Base-by-base conservation (phyloP, 129 eudicot genomes). In the Flaveria linearis region DNA sequence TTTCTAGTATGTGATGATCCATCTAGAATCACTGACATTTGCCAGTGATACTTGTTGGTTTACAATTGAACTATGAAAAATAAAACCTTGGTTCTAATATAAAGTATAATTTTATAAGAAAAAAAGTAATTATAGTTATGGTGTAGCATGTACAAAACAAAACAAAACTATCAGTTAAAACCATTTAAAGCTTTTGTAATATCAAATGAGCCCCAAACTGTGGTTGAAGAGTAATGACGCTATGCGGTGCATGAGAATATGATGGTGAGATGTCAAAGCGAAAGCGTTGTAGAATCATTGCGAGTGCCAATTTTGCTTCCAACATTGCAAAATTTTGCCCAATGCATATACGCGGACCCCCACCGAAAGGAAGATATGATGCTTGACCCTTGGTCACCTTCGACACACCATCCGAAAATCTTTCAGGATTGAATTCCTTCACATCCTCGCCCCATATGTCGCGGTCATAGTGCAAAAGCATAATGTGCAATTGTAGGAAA, bases 381-480 rank as follows among this genome's bases (percentile, higher is more conserved):
- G 70, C 16, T 20, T 41, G 84, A 30, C 80, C 71, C 80, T 82
- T 77, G 12, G 75, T 76, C 60, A 26, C 77, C 13, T 60, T 51
- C 7, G 47, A 76, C 11, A 71, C 52, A 42, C 80, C 73, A 16
- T 70, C 67, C 0, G 68, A 71, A 82, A 76, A 63, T 76, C 82
- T 73, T 56, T 65, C 74, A 1, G 80, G 79, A 9, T 80, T 80
- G 55, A 80, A 74, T n/a, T 81, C 71, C 13, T 81, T 81, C 10
- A 49, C 84, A 57, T 74, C 84, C 4, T 81, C 80, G 6, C 80
- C 84, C 84, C 84, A 74, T 25, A 75, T 17, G 26, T 68, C 75
- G 9, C 17, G 53, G 13, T 68, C 80, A 68, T 74, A 65, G 28
- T 81, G 76, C 30, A 66, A 10, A 26, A 74, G 5, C 26, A 74